Conservation (phyloP, 495 filamentous ascomycete species). For the Neurospora tetraspora region DNA sequence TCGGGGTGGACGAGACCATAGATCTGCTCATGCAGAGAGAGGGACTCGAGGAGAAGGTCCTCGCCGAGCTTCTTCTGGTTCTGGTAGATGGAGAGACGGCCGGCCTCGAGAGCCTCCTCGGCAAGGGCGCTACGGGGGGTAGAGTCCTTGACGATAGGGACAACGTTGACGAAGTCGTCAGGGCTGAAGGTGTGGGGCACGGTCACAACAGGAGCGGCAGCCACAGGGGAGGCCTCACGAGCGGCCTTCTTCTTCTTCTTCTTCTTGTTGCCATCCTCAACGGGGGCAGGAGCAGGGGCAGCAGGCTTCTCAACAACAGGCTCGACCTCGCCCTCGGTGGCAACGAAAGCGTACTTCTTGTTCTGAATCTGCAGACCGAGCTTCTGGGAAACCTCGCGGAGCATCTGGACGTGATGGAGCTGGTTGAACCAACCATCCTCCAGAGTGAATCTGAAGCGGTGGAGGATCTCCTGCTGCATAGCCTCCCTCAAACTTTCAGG, state of each 20-base stretch:
- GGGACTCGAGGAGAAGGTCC: slow-evolving; percentile 86
- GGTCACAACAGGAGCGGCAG: slow-evolving; percentile 38
- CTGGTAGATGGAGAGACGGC: slow-evolving; percentile 87
- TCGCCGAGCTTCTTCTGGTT: slow-evolving; percentile 93
- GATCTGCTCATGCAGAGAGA: slow-evolving; percentile 96
- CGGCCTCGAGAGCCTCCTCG: slow-evolving; percentile 92
- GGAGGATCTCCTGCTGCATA: slow-evolving; percentile 58
- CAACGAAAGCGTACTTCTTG: slow-evolving; percentile 68
- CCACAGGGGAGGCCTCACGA: slow-evolving; percentile 38
- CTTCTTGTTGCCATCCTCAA: slow-evolving; percentile 21
- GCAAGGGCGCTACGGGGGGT: slow-evolving; percentile 79
- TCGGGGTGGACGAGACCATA: slow-evolving; percentile 97
- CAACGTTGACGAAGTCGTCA: slow-evolving; percentile 83
- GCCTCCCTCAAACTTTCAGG: slow-evolving; percentile 59
- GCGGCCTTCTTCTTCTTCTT: slow-evolving; percentile 76
- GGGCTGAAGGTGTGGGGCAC: slow-evolving; percentile 57
- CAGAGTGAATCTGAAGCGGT: slow-evolving; percentile 69
- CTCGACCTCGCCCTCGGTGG: slow-evolving; percentile 15
- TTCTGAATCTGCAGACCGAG: slow-evolving; percentile 80
- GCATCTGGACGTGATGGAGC: slow-evolving; percentile 67
- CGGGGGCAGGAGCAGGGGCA: slow-evolving; percentile 17
- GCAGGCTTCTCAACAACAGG: slow-evolving; percentile 11
- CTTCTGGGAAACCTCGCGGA: slow-evolving; percentile 84
- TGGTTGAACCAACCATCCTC: slow-evolving; percentile 52
- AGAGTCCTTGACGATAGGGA: slow-evolving; percentile 89